These are phyloP conservation scores for Funneliformis geosporum DNA, from an alignment of 192 early-diverging fungal genomes.

Conservation along the genomic window DNA sequence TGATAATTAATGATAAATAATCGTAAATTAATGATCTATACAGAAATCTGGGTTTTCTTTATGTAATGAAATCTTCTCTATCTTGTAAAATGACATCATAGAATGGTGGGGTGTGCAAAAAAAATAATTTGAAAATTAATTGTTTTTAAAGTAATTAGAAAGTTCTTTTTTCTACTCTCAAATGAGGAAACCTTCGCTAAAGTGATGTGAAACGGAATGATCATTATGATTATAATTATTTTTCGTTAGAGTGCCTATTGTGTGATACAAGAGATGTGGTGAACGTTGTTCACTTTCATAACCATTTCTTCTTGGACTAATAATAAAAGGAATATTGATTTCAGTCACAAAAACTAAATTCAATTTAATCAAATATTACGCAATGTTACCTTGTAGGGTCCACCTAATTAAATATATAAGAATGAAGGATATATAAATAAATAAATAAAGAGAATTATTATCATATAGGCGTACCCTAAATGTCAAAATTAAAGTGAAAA, in stretches of 20 bases:
- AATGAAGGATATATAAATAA: background rate
- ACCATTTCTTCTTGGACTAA: background rate
- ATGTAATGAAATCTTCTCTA: background rate
- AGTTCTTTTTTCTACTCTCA: background rate
- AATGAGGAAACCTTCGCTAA: background rate
- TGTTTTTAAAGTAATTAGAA: background rate
- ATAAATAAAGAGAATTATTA: background rate
- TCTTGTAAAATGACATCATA: background rate
- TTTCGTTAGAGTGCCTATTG: background rate
- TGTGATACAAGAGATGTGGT: background rate
- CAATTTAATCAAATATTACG: background rate
- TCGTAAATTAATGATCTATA: background rate
- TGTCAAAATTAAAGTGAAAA: conserved; percentile 18
- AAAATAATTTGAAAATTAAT: background rate
- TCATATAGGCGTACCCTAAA: conserved; percentile 3
- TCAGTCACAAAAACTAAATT: background rate
- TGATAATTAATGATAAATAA: background rate
- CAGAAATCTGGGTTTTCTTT: background rate
- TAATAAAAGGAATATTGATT: background rate
- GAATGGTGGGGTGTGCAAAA: background rate
- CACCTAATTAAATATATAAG: background rate
- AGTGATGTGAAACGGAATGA: background rate
- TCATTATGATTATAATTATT: background rate
- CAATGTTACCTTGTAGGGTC: conserved; percentile 22
- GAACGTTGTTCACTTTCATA: background rate